These are phyloP conservation scores for Stipa capillata DNA, from an alignment of 176 grass and related monocot genomes.

Conservation along the genomic window DNA sequence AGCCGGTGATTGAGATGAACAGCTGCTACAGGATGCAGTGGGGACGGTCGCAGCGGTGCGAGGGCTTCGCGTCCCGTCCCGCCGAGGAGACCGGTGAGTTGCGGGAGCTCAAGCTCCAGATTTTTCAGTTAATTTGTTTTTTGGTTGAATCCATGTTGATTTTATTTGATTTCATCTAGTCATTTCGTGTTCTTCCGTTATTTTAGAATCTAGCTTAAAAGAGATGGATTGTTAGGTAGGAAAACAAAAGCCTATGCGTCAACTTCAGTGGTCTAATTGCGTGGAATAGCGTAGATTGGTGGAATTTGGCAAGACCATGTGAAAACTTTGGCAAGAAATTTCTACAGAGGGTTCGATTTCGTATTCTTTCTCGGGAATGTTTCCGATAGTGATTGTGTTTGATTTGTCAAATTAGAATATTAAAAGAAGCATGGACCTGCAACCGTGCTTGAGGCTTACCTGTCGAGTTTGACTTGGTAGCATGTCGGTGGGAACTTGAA, in stretches of 20 bases:
- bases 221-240: not conserved
- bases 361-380: not conserved
- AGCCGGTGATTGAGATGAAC: constrained; percentile 90
- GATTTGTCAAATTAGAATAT: not conserved
- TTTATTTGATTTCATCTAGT: not conserved
- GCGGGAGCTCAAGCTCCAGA: not conserved
- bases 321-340: not conserved
- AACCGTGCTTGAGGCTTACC: constrained; percentile 12
- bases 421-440: constrained; percentile 2
- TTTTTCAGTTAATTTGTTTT: not conserved
- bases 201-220: not conserved
- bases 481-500: constrained; percentile 3
- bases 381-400: constrained; percentile 23
- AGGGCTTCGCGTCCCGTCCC: constrained; percentile 57
- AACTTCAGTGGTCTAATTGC: constrained; percentile 3
- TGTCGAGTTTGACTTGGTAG: constrained; percentile 28
- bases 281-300: not conserved
- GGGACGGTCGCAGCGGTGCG: constrained; percentile 63
- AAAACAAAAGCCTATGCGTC: not conserved
- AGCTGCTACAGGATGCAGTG: constrained; percentile 99
- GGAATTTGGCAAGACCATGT: not conserved
- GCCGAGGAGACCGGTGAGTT: constrained; percentile 79
- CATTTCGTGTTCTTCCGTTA: not conserved
- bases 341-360: not conserved
- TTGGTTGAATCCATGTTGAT: not conserved